Percentiles rank a stretch among this genome's conserved stretches.
Conservation (phyloP, 331 rosid species). For the Pyracantha coccinea region DNA sequence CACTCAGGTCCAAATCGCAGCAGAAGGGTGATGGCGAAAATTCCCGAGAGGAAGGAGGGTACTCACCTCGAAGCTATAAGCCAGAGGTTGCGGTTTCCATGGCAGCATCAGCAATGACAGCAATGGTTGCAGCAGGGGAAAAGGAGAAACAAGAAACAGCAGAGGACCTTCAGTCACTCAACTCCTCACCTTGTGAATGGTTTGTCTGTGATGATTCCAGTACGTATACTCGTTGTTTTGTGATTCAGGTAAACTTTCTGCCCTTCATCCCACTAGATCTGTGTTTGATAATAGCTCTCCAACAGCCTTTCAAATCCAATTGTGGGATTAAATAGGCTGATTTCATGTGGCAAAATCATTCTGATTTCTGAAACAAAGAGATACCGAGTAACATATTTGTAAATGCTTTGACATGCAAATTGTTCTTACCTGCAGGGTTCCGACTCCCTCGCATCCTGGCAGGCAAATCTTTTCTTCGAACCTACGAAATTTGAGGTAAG, state of each 20-base stretch:
- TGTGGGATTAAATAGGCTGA: not conserved
- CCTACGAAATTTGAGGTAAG: constrained; percentile 85
- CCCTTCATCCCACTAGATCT: not conserved
- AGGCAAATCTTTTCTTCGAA: constrained; percentile 85
- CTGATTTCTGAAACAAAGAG: not conserved
- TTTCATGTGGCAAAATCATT: not conserved
- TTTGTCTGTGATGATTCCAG: constrained; percentile 76
- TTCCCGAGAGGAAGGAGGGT: constrained; percentile 28
- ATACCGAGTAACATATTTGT: not conserved
- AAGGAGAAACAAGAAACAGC: constrained; percentile 73
- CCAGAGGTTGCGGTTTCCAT: constrained; percentile 85
- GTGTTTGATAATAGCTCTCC: not conserved
- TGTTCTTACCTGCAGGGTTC: constrained; percentile 59
- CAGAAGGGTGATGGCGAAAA: constrained; percentile 20
- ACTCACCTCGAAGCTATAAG: constrained; percentile 32
- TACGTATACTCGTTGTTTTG: constrained; percentile 72
- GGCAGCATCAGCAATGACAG: constrained; percentile 89
- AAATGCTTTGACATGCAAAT: not conserved
- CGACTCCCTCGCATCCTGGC: constrained; percentile 86
- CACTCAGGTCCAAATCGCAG: constrained; percentile 31
- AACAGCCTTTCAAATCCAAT: not conserved
- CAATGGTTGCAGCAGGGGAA: constrained; percentile 91
- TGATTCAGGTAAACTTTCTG: constrained; percentile 60
- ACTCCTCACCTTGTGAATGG: constrained; percentile 96
- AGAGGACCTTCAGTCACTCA: constrained; percentile 65